phyloP scores from a whole-genome alignment of 2,329 filamentous ascomycete species.

The Cordyceps javanica region DNA sequence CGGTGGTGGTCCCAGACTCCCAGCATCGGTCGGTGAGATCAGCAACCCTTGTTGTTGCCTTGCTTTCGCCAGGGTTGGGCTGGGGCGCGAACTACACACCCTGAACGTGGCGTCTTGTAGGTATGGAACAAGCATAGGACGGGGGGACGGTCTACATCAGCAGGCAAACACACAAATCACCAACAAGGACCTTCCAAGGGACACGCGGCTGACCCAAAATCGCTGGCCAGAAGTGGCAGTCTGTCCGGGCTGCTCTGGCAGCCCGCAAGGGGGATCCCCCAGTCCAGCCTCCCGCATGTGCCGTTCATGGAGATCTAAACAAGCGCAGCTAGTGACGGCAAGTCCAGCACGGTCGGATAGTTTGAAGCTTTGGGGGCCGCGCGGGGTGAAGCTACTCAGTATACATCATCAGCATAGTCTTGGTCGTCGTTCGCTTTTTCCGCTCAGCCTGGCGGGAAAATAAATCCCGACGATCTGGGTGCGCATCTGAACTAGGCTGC shows the following conservation, averaged over 20 bases:
- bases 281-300: not conserved
- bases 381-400: no score
- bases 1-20: not conserved
- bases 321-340: not conserved
- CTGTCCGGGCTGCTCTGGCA: not conserved
- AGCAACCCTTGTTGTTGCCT: not conserved
- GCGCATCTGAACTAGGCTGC: not conserved
- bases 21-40: not conserved
- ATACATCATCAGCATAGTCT: no score
- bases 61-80: not conserved
- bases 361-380: no score
- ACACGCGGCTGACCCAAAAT: conserved; percentile 2
- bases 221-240: not conserved
- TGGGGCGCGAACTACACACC: not conserved
- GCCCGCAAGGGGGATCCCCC: not conserved
- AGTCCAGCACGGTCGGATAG: no score
- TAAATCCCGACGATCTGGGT: not conserved
- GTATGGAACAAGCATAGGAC: no score
- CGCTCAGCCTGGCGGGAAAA: not conserved
- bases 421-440: not conserved
- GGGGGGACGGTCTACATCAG: not conserved
- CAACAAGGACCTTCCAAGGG: not conserved
- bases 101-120: not conserved
- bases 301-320: not conserved
- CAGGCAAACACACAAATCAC: not conserved